A percentile compares a stretch with the other conserved stretches of the same genome.
Conservation (phyloP, 2,329 filamentous ascomycete genomes). For the Tricladium varicosporioides region DNA sequence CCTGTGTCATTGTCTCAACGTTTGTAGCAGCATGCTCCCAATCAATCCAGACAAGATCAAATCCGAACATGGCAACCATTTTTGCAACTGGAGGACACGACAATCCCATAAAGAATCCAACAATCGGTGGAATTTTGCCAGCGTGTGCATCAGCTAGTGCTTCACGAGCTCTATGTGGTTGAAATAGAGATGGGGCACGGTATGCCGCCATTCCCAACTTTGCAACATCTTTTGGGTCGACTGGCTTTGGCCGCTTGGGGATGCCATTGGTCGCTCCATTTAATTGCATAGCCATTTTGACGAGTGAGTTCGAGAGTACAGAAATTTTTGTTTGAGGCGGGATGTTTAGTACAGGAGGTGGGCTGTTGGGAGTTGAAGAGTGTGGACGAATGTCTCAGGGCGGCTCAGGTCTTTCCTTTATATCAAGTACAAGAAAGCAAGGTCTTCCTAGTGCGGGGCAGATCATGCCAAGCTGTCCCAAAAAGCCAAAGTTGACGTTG, state of each 20-base stretch:
- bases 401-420: no score
- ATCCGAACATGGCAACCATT: slow-evolving; percentile 42
- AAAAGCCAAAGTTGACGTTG: no score
- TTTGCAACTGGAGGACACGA: slow-evolving; percentile 40
- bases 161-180: slow-evolving; percentile 44
- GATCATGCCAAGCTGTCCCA: no score
- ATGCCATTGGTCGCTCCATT: not conserved
- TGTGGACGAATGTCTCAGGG: no score
- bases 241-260: not conserved
- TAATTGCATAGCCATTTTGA: not conserved
- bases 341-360: no score
- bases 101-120: slow-evolving; percentile 43
- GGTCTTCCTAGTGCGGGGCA: no score
- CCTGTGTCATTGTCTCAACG: slow-evolving; percentile 48
- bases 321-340: no score
- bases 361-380: no score
- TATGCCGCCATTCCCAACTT: slow-evolving; percentile 41
- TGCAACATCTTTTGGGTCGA: slow-evolving; percentile 4
- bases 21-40: slow-evolving; percentile 47
- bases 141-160: slow-evolving; percentile 46
- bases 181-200: slow-evolving; percentile 44
- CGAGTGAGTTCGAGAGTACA: not conserved
- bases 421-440: no score
- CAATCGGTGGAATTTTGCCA: slow-evolving; percentile 44
- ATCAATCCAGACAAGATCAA: slow-evolving; percentile 45